Conservation (phyloP, 192 early-diverging fungal genomes). For the Phycomyces nitens region DNA sequence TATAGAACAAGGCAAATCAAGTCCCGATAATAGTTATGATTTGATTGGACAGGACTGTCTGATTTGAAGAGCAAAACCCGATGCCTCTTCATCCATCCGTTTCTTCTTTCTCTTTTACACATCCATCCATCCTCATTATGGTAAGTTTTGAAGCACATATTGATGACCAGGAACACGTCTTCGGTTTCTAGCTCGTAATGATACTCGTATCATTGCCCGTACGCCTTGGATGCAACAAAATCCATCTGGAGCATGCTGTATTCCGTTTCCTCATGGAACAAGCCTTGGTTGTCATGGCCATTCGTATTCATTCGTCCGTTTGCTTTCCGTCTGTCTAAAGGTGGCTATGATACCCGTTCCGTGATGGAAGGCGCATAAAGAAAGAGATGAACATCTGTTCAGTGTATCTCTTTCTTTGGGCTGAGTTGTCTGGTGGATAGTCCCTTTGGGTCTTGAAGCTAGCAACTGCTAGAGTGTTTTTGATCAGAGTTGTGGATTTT, state of each 20-base stretch:
- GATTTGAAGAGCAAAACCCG: too few relatives aligned
- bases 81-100: neutral
- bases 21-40: too few relatives aligned
- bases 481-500: constrained; percentile 4
- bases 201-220: neutral
- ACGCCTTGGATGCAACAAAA: neutral
- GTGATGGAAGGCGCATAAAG: constrained; percentile 1
- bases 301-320: neutral
- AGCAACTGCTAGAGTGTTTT: neutral
- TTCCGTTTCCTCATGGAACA: neutral
- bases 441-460: neutral
- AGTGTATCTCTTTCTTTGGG: neutral
- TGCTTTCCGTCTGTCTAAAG: neutral
- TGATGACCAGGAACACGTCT: neutral
- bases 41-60: too few relatives aligned
- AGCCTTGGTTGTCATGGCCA: neutral
- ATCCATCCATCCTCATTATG: neutral
- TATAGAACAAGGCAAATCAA: too few relatives aligned
- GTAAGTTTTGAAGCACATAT: neutral
- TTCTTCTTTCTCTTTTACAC: neutral
- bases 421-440: neutral
- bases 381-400: neutral
- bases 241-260: neutral
- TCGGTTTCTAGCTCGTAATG: neutral
- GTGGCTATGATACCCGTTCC: neutral